These are phyloP conservation scores for Carallia brachiata DNA, from an alignment of 345 rosid genomes.

Conservation along the genomic window DNA sequence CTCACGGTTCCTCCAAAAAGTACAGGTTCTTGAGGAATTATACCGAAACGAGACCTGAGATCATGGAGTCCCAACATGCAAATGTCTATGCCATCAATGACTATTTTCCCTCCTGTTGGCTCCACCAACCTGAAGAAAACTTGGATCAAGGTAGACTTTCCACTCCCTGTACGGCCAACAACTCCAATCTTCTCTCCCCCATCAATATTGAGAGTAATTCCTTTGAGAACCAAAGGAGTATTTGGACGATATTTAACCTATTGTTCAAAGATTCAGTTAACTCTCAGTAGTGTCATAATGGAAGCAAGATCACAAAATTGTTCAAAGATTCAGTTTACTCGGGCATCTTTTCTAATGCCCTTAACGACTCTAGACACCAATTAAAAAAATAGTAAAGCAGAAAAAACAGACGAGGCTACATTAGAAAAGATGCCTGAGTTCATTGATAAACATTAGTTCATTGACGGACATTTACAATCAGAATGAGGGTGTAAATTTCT, in stretches of 20 bases:
- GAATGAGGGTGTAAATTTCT: too few species aligned
- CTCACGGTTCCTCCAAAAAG: constrained; percentile 95
- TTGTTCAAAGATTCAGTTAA: neutral
- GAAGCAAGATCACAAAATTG: too few species aligned
- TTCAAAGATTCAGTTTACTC: too few species aligned
- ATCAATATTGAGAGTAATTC: constrained; percentile 51
- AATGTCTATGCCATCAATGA: constrained; percentile 80
- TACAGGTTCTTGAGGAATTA: constrained; percentile 97
- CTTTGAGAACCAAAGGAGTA: constrained; percentile 26
- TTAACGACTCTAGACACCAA: too few species aligned
- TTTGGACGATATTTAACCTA: constrained; percentile 28
- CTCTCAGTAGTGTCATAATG: too few species aligned
- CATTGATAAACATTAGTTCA: too few species aligned
- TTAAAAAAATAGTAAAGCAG: too few species aligned
- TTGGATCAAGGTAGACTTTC: constrained; percentile 89
- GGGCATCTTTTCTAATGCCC: too few species aligned
- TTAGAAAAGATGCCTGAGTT: neutral
- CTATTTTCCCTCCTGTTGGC: constrained; percentile 72
- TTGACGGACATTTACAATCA: too few species aligned
- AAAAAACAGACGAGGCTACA: neutral
- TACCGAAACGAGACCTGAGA: constrained; percentile 86
- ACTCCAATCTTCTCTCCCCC: constrained; percentile 92
- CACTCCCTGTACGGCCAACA: constrained; percentile 95
- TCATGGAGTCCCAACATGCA: constrained; percentile 71
- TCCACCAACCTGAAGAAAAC: constrained; percentile 90